Evolutionary conservation across 148 eudicot genomes (phyloP), one percentile per base, ranked within the genome.

Genomic region (Diospyros kaki): DNA sequence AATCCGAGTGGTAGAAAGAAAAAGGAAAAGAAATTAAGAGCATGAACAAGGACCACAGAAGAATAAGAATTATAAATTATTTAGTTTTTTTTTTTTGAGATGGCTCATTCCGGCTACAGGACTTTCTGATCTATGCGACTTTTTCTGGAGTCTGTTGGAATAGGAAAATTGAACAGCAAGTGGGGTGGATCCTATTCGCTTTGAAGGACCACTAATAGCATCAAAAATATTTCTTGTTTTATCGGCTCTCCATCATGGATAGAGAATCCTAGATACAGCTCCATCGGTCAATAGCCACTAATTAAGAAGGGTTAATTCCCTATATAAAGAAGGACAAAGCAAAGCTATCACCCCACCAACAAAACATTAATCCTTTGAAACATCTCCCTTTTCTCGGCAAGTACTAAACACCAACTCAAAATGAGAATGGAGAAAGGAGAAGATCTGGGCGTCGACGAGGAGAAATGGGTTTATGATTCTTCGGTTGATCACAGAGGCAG

Each of bases 381-480:
- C 28, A 18, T 69, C 17, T 54, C 40, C 46, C 10, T 38, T 28
- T 28, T 9, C 58, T 52, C n/a, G 61, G 11, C 58, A 13, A 62
- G 59, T 50, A 61, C 40, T 51, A 67, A 74, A 40, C 58, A 4
- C 28, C 62, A 1, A 41, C 8, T 59, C 38, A 13, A 18, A 61
- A n/a, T 64, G 18, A 66, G 53, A 72, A 85, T 83, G 81, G 80
- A 74, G 77, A 54, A 62, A 67, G 65, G 61, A 38, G 71, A 80
- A 51, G 66, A 51, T 60, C 38, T 18, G 40, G 80, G 72, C 3
- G 61, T 46, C 38, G 88, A 84, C 17, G 74, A 83, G 13, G 87
- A 81, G 70, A 86, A 77, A 75, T 91, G 88, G 89, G 96, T 91
- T 42, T 81, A 77, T 73, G 96, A 93, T 79, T 89, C 92, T 78